These are phyloP conservation scores for Dactylellina drechsleri DNA, from an alignment of 2,329 filamentous ascomycete genomes.

Conservation along the genomic window DNA sequence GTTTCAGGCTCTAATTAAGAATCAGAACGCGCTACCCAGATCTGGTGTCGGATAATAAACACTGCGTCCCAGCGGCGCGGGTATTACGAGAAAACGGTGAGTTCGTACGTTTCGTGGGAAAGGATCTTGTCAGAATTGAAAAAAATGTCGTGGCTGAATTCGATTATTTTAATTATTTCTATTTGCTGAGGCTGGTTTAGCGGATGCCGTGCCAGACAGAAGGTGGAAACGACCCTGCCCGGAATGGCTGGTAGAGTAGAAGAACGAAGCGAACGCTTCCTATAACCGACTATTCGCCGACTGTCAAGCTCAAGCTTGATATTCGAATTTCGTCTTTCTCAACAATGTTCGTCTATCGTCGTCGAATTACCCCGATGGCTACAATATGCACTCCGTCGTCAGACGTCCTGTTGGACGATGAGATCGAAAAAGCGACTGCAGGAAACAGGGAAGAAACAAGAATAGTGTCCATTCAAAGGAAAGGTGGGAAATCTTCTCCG, in stretches of 20 bases:
- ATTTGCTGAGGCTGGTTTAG: conserved; percentile 13
- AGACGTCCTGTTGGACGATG: conserved; percentile 25
- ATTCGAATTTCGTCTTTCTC: too few species aligned
- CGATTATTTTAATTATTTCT: neutral
- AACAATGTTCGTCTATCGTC: neutral
- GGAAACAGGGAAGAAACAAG: neutral
- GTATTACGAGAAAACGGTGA: neutral
- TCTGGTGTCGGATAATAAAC: conserved; percentile 8
- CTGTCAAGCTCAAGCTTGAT: too few species aligned
- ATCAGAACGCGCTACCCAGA: conserved; percentile 35
- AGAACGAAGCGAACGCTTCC: neutral
- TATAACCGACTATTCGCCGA: too few species aligned
- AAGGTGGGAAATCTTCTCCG: conserved; percentile 18
- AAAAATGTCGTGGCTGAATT: conserved; percentile 19
- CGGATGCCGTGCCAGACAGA: neutral
- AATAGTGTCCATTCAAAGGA: neutral
- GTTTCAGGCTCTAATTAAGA: conserved; percentile 11
- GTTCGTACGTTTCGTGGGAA: neutral
- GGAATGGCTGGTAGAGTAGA: neutral
- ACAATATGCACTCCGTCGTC: conserved; percentile 16
- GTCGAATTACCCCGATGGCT: neutral
- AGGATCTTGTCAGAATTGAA: conserved; percentile 7
- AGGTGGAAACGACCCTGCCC: neutral
- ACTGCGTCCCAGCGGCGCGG: conserved; percentile 13
- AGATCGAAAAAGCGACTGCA: conserved; percentile 13